Base-by-base conservation (phyloP, 2,329 filamentous ascomycete genomes). In the Pezicula rhizophila region DNA sequence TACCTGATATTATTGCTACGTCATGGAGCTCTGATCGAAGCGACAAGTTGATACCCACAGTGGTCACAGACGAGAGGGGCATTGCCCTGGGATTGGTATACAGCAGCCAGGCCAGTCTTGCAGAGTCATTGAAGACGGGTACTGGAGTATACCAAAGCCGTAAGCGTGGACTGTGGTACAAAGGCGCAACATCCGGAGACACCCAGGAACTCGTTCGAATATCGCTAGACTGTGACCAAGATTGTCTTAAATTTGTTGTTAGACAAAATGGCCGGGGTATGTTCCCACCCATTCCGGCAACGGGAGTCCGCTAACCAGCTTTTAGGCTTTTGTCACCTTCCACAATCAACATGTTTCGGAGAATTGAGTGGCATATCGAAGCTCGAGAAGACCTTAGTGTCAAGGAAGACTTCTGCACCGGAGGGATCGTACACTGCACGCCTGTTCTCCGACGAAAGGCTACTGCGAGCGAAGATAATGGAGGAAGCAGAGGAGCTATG, bases 401-500 rank as follows among this genome's bases (percentile, higher is more conserved):
- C 83, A 37, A 84, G 93, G 59, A 96, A 93, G 66, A 70, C 78
- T 38, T 89, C 87, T 15, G 91, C 92, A 0, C 92, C 93, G 0
- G 78, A 79, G 56, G 92, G 91, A 1, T 99, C 93, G 11, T 99
- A 99, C 68, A 99, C 93, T 4, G 89, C 90, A 15, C 79, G 92
- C 31, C 74, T 99, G 1, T 99, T 97, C 74, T 91, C 85, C 15
- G 93, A 99, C 55, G 81, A 89, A 59, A 91, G 95, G 66, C 78
- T 99, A 48, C 71, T 96, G 47, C 79, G 88, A 39, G 93, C 93
- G 3, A 99, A 99, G 76, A 96, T 99, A 48, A 95, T 97, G 83
- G 93, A 99, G 68, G 93, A 99, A 68, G 93, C 93, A 0, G 88
- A 95, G 63, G 93, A 99, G 71, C 77, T 99, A 38, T 96, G 92